These are phyloP conservation scores for Hyaloraphidium curvatum DNA, from an alignment of 192 early-diverging fungal genomes.

Conservation along the genomic window DNA sequence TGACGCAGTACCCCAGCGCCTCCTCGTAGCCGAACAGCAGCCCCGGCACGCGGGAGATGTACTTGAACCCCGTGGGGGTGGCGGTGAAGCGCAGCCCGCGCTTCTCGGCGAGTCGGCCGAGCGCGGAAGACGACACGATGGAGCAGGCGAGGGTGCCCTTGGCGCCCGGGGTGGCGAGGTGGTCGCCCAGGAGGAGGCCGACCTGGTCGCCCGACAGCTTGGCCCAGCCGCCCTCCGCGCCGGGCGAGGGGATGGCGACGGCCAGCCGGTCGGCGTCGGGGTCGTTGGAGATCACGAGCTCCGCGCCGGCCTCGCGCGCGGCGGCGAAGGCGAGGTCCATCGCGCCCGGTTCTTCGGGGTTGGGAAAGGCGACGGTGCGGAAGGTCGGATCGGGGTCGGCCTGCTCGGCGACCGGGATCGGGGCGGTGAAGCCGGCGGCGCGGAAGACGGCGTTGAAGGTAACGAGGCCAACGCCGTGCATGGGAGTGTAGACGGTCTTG, in stretches of 20 bases:
- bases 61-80: slow-evolving; percentile 92
- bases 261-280: slow-evolving; percentile 88
- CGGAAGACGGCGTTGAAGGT: slow-evolving; percentile 51
- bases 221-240: slow-evolving; percentile 30
- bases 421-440: slow-evolving; percentile 36
- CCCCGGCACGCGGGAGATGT: too few relatives aligned
- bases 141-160: slow-evolving; percentile 63
- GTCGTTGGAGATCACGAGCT: slow-evolving; percentile 76
- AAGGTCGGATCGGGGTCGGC: slow-evolving; percentile 69
- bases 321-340: slow-evolving; percentile 47
- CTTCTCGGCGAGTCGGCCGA: slow-evolving; percentile 42
- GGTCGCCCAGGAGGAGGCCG: slow-evolving; percentile 60
- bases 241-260: too few relatives aligned
- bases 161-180: too few relatives aligned
- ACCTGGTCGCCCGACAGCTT: slow-evolving; percentile 54
- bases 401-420: slow-evolving; percentile 30
- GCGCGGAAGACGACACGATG: slow-evolving; percentile 75
- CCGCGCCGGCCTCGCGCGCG: slow-evolving; percentile 30
- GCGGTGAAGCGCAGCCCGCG: slow-evolving; percentile 75
- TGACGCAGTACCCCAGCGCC: slow-evolving; percentile 74
- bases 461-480: slow-evolving; percentile 80
- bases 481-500: slow-evolving; percentile 75
- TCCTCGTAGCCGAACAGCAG: slow-evolving; percentile 85
- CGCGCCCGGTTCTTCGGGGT: slow-evolving; percentile 70
- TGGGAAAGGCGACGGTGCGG: slow-evolving; percentile 60